phyloP scores from a whole-genome alignment of 129 eudicot genomes.

The Centrapalus pauciflorus region DNA sequence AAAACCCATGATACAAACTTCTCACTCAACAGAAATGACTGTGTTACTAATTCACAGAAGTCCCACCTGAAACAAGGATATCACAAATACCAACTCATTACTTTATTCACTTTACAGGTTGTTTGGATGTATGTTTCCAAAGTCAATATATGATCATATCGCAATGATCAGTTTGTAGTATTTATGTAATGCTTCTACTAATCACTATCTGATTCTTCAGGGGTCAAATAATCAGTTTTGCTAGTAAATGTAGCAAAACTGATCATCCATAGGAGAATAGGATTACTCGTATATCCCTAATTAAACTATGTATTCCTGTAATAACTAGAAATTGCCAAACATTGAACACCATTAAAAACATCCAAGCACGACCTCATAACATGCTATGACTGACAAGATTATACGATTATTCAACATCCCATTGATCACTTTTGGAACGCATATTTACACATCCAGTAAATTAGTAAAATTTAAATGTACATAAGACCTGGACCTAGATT shows the following conservation, averaged over 20 bases:
- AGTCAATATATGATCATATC: neutral
- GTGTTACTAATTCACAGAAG: neutral
- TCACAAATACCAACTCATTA: neutral
- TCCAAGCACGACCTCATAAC: neutral
- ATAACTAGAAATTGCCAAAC: too few species aligned
- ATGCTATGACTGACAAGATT: too few species aligned
- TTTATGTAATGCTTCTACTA: too few species aligned
- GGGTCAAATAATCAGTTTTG: neutral
- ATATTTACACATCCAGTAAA: neutral
- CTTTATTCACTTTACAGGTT: neutral
- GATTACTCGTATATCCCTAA: too few species aligned
- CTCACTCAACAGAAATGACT: neutral
- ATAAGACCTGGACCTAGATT: neutral
- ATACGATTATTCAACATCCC: too few species aligned
- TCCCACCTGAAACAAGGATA: conserved; percentile 20
- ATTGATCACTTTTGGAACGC: neutral
- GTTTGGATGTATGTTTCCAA: neutral
- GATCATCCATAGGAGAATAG: too few species aligned
- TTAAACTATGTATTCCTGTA: too few species aligned
- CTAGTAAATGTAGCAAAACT: neutral
- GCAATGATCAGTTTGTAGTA: too few species aligned
- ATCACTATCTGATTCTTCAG: neutral
- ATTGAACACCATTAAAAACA: too few species aligned
- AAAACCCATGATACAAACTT: conserved; percentile 32
- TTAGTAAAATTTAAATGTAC: neutral